phyloP scores from a whole-genome alignment of 2,329 filamentous ascomycete species.

The Colletotrichum plurivorum region DNA sequence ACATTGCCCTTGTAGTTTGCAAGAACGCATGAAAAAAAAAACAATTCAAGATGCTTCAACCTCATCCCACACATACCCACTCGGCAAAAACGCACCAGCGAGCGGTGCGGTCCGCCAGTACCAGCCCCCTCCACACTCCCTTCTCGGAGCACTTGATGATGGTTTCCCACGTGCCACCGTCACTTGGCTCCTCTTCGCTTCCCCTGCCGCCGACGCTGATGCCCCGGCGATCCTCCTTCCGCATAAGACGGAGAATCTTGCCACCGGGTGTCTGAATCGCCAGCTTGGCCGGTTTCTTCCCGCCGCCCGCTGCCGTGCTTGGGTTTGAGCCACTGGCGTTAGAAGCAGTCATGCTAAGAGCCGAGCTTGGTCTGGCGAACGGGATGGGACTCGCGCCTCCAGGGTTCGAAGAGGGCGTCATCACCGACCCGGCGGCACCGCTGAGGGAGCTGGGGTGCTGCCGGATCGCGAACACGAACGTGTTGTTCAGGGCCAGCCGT shows the following conservation, averaged over 20 bases:
- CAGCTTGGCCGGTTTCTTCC: constrained; percentile 91
- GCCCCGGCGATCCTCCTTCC: constrained; percentile 79
- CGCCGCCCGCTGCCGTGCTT: constrained; percentile 67
- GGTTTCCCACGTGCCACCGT: constrained; percentile 88
- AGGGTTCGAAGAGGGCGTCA: constrained; percentile 63
- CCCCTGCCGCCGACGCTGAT: constrained; percentile 62
- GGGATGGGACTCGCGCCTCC: constrained; percentile 71
- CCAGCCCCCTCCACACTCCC: constrained; percentile 85
- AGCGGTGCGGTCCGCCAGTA: constrained; percentile 86
- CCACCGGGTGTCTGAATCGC: constrained; percentile 95
- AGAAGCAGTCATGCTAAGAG: constrained; percentile 75
- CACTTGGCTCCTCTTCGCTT: constrained; percentile 70
- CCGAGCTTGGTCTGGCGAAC: constrained; percentile 72
- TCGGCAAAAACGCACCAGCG: constrained; percentile 95
- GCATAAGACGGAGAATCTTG: constrained; percentile 90
- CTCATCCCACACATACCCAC: constrained; percentile 73
- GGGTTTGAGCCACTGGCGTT: constrained; percentile 71
- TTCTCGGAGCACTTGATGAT: constrained; percentile 91
- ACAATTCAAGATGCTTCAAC: constrained; percentile 5
- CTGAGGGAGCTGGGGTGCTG: constrained; percentile 82
- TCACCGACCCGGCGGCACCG: constrained; percentile 49
- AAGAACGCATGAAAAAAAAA: constrained; percentile 23
- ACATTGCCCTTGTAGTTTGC: constrained; percentile 24
- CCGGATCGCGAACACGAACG: constrained; percentile 95
- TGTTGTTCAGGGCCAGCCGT: constrained; percentile 92